These are phyloP conservation scores for Lithospermum erythrorhizon DNA, from an alignment of 257 asterid species.

Conservation along the genomic window DNA sequence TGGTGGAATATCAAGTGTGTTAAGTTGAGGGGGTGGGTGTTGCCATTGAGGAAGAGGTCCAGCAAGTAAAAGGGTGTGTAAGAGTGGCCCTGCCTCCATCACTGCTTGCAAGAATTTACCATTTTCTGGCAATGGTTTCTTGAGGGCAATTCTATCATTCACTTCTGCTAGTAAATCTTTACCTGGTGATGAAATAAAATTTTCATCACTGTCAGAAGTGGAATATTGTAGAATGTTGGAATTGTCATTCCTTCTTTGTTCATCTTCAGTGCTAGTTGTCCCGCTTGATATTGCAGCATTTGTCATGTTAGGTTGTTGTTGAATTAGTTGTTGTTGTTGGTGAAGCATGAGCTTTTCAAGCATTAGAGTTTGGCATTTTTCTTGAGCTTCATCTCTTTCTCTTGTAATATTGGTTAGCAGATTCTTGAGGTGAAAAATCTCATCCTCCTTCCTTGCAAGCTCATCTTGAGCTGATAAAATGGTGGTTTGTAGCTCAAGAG, in stretches of 20 bases:
- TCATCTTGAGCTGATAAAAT: conserved; percentile 61
- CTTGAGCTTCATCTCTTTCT: conserved; percentile 62
- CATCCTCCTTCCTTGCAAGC: conserved; percentile 78
- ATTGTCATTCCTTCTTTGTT: conserved; percentile 11
- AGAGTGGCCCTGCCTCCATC: conserved; percentile 90
- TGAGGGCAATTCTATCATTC: conserved; percentile 21
- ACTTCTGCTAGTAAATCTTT: conserved; percentile 10
- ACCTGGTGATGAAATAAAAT: conserved; percentile 15
- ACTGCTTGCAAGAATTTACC: conserved; percentile 85
- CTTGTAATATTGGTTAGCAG: conserved; percentile 37
- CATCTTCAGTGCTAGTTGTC: conserved; percentile 49
- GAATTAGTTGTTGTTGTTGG: conserved; percentile 22
- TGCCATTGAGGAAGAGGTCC: conserved; percentile 98
- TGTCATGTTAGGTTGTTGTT: not conserved
- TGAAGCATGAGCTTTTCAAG: conserved; percentile 38
- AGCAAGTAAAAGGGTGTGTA: conserved; percentile 78
- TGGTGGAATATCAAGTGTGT: conserved; percentile 77
- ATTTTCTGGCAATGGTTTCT: conserved; percentile 58
- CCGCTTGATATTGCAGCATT: conserved; percentile 40
- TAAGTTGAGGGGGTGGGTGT: conserved; percentile 92
- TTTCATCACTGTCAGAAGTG: conserved; percentile 45
- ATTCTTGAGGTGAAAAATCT: conserved; percentile 53
- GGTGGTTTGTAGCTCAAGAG: conserved; percentile 67
- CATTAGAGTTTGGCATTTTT: conserved; percentile 34
- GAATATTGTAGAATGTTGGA: conserved; percentile 22